Percentiles rank a stretch among this genome's conserved stretches.
Conservation (phyloP, 108 stramenopile species). For the Nitzschia sp. region DNA sequence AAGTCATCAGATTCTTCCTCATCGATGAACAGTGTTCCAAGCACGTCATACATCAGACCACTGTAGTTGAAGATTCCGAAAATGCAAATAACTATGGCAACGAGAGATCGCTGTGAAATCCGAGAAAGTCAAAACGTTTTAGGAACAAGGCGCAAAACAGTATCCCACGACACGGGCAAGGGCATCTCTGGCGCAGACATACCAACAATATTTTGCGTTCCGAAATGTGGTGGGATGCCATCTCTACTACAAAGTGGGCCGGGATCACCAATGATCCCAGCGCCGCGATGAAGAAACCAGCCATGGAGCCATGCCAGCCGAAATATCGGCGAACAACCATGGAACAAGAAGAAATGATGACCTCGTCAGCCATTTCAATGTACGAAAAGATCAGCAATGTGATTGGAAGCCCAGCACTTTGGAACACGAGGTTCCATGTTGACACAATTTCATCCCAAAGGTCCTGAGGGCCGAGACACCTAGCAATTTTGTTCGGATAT, state of each 20-base stretch:
- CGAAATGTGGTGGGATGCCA: conserved; percentile 50
- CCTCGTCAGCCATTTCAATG: conserved; percentile 62
- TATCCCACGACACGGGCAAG: neutral
- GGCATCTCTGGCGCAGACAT: too few relatives aligned
- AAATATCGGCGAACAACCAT: conserved; percentile 70
- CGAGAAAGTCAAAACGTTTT: neutral
- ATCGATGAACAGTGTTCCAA: conserved; percentile 5
- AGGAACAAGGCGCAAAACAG: too few relatives aligned
- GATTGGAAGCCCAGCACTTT: conserved; percentile 56
- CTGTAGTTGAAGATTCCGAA: conserved; percentile 56
- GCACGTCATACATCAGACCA: conserved; percentile 26
- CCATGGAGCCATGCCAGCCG: conserved; percentile 52
- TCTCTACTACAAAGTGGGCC: conserved; percentile 72
- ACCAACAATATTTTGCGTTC: conserved; percentile 57
- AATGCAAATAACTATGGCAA: conserved; percentile 44
- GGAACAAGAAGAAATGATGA: conserved; percentile 72
- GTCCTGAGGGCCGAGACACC: neutral
- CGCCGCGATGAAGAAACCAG: conserved; percentile 62
- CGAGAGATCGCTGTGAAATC: conserved; percentile 34
- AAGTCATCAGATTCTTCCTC: conserved; percentile 4
- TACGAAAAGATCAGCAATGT: conserved; percentile 67
- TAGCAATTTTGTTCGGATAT: neutral
- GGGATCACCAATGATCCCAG: conserved; percentile 68
- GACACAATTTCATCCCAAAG: conserved; percentile 16
- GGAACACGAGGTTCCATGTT: conserved; percentile 34